Evolutionary conservation across 2,329 filamentous ascomycete genomes (phyloP), one percentile per base, ranked within the genome.

Genomic region (Cytospora paraplurivora): DNA sequence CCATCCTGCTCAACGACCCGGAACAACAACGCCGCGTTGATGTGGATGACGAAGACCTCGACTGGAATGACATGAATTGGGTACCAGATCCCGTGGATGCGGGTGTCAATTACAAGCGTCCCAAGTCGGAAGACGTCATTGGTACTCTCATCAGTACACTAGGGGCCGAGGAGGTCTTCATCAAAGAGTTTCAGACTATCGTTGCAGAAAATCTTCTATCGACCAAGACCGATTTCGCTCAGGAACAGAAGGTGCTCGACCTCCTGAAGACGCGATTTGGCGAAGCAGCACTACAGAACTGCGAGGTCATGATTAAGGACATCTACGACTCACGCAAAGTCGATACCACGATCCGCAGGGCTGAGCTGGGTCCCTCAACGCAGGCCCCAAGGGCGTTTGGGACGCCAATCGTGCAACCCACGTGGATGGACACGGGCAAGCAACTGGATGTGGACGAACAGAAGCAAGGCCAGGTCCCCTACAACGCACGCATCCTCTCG

Each of bases 301-400:
- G 93, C 75, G 94, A 99, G 73, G 95, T 99, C 71, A 99, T 99
- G 95, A 85, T 99, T 63, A 91, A 90, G 67, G 95, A 99, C 73
- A 90, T 98, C 41, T 85, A 90, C 68, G 93, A 97, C 71, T 96
- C 93, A 1, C 83, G 84, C 66, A 84, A 86, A 50, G 85, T 96
- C 64, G 91, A 97, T 72, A 78, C 81, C 8, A 79, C 83, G 13
- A 86, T 97, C 54, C 81, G 86, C 50, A 82, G 81, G 62, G 79
- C 79, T 47, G 77, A 81, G 71, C 72, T 75, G 8, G 70, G 81
- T 56, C 57, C 70, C 60, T 32, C 69, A 66, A 58, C 62, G 34
- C 52, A 61, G 13, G 62, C 44, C 13, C 50, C 50, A 27, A 58
- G 61, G 32, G 27, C 38, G 17, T 60, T 63, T 38, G 70, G 59